phyloP scores from a whole-genome alignment of 768 basidiomycete genomes.

The Tulasnella sp. region DNA sequence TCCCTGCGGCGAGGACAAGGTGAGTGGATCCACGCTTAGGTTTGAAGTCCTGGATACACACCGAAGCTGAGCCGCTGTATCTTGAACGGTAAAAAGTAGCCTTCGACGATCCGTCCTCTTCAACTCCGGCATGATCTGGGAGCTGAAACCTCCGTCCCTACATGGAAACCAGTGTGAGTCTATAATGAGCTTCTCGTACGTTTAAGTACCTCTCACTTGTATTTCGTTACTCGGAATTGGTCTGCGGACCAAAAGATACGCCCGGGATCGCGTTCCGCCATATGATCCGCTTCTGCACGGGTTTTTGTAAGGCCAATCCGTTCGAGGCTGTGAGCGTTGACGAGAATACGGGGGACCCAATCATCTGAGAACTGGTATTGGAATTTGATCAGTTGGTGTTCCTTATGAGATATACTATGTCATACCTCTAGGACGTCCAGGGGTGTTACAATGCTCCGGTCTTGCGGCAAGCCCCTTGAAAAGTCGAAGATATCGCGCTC shows the following conservation, averaged over 20 bases:
- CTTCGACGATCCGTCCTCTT: constrained; percentile 35
- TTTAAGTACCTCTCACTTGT: constrained; percentile 45
- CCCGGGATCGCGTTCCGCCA: constrained; percentile 48
- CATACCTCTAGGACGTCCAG: constrained; percentile 76
- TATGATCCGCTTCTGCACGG: constrained; percentile 60
- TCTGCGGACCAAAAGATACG: constrained; percentile 57
- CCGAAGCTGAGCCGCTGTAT: constrained; percentile 49
- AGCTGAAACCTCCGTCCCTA: constrained; percentile 67
- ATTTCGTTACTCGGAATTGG: constrained; percentile 58
- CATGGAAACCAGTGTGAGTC: neutral
- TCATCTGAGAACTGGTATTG: constrained; percentile 62
- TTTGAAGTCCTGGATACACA: constrained; percentile 33
- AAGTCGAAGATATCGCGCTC: constrained; percentile 80
- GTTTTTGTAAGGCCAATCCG: constrained; percentile 57
- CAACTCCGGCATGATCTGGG: constrained; percentile 40
- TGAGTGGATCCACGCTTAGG: neutral
- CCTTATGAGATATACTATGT: constrained; percentile 9
- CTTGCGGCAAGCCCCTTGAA: constrained; percentile 62
- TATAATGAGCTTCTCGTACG: neutral
- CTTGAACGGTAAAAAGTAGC: constrained; percentile 51
- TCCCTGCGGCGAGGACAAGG: constrained; percentile 40
- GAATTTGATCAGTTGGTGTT: constrained; percentile 13
- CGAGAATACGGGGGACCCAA: constrained; percentile 72
- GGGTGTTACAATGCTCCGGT: constrained; percentile 57
- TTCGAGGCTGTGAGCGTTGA: constrained; percentile 74